A percentile compares a stretch with the other conserved stretches of the same genome.
These are phyloP conservation scores for Silene coronaria DNA, from an alignment of 179 eudicot genomes.

Conservation along the genomic window DNA sequence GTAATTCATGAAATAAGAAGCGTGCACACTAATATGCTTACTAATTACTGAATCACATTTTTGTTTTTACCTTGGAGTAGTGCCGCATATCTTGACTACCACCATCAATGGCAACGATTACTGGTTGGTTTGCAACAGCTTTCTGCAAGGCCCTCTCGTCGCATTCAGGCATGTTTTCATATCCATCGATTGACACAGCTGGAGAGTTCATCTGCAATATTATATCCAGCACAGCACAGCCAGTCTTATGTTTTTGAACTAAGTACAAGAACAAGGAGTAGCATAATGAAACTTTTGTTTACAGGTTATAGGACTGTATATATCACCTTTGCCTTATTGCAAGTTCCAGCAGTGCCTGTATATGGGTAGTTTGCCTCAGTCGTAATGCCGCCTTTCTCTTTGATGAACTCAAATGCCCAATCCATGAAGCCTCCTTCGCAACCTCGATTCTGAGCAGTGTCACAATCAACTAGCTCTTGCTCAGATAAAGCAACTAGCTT, in stretches of 20 bases:
- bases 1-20: not conserved
- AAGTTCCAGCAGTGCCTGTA: slow-evolving; percentile 47
- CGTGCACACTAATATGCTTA: not conserved
- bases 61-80: slow-evolving; percentile 48
- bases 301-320: not conserved
- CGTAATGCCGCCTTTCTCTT: slow-evolving; percentile 59
- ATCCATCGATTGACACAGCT: slow-evolving; percentile 61
- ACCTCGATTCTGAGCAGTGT: slow-evolving; percentile 50
- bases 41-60: not conserved
- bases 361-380: slow-evolving; percentile 65
- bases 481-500: slow-evolving; percentile 63
- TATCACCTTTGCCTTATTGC: slow-evolving; percentile 52
- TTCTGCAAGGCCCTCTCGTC: slow-evolving; percentile 57
- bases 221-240: too few species aligned
- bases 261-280: not conserved
- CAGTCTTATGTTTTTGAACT: not conserved
- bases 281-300: not conserved
- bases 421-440: slow-evolving; percentile 87
- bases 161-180: slow-evolving; percentile 58
- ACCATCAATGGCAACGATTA: slow-evolving; percentile 70
- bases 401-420: slow-evolving; percentile 51
- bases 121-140: slow-evolving; percentile 81
- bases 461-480: slow-evolving; percentile 79
- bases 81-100: slow-evolving; percentile 53
- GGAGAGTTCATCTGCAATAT: slow-evolving; percentile 38